Base-by-base conservation (phyloP, 31 red algal species). In the Asparagopsis taxiformis region DNA sequence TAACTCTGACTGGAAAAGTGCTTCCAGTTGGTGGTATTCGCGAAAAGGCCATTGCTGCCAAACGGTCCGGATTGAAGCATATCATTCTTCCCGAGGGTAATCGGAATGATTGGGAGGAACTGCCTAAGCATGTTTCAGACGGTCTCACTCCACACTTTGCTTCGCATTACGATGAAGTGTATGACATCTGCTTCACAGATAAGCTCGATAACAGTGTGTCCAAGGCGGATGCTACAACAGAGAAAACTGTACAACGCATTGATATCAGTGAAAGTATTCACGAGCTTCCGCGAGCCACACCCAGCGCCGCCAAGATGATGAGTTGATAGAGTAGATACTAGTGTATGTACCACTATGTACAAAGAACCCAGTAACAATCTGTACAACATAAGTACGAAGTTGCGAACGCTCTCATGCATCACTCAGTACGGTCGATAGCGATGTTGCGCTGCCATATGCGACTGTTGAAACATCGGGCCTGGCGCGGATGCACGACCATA, bases 21-120 rank as follows among this genome's bases (percentile, higher is more conserved):
- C 79, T 99, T 46, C 81, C 91, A 26, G 85, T 99, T 2, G 95
- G 95, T 36, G 95, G 95, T 52, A 94, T 99, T 76, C 64, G 76
- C 23, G 90, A 94, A 63, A 99, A 99, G 67, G 71, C 79, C 37
- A 81, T 94, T 20, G 95, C 95, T 0, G 95, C 95, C 20, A 93
- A 92, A 77, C 74, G 87, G 8, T 68, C 76, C 17, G 76, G 76
- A 1, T 44, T 97, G 15, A 83, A 92, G 74, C 64, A 77, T 35
- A 71, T 97, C 20, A 79, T 97, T 25, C 63, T 97, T 43, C 88
- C 88, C 6, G 60, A 84, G 36, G 80, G 29, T 10, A 97, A 97
- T 52, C 55, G 60, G 2, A 73, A 86, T 52, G 88, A 97, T 65
- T 91, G 82, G 82, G 93, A 91, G 31, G 80, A 97, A 25, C 56